Conservation (phyloP, 371 early-diverging fungal genomes). For the Amoeboaphelidium protococcarum region DNA sequence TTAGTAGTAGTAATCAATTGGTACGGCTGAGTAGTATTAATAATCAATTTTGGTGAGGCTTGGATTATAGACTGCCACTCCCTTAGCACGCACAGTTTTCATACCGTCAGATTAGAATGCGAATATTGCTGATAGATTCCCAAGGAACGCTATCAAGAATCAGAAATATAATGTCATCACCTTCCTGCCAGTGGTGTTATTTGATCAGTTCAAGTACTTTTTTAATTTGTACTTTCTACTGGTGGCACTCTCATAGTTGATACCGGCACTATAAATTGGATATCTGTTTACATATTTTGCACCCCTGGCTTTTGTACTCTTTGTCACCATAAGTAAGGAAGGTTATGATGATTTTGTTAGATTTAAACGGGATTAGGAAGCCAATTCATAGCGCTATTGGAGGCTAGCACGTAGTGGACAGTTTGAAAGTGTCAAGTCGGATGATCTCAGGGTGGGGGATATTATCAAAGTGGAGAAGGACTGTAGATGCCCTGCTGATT, state of each 20-base stretch:
- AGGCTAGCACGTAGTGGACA: conserved; percentile 17
- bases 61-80: too few species aligned
- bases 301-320: conserved; percentile 78
- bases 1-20: too few species aligned
- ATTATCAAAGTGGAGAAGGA: conserved; percentile 68
- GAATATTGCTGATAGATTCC: too few species aligned
- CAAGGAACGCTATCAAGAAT: conserved; percentile 73
- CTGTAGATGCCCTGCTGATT: conserved; percentile 73
- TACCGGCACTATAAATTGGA: conserved; percentile 61
- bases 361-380: conserved; percentile 63
- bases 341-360: conserved; percentile 84
- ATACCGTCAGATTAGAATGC: too few species aligned
- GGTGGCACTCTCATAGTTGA: conserved; percentile 78
- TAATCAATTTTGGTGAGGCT: too few species aligned
- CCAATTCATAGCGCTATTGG: conserved; percentile 60
- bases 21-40: too few species aligned
- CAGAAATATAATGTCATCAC: conserved; percentile 82
- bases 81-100: too few species aligned
- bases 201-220: conserved; percentile 91
- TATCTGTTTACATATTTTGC: conserved; percentile 82
- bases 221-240: conserved; percentile 92
- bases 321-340: conserved; percentile 86
- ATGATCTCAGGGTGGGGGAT: conserved; percentile 80
- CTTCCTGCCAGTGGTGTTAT: conserved; percentile 72
- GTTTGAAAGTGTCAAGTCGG: conserved; percentile 62